phyloP scores from a whole-genome alignment of 1,284 basidiomycete species.

The Puccinia triticina region DNA sequence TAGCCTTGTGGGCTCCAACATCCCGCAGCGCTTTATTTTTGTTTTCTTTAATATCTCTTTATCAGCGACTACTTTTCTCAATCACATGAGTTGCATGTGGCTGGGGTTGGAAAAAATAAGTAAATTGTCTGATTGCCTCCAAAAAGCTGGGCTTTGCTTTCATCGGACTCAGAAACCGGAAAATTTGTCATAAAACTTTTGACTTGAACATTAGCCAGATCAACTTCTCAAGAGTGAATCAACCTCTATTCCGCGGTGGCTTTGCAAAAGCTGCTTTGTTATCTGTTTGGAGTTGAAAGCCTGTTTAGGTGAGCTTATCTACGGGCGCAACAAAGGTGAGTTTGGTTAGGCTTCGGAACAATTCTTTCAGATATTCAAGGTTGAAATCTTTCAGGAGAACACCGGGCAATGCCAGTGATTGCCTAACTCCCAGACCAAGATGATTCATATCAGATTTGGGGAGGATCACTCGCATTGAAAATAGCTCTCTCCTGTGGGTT shows the following conservation, averaged over 20 bases:
- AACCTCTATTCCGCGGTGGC: neutral
- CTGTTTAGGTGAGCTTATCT: slow-evolving; percentile 5
- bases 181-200: slow-evolving; percentile 7
- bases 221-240: neutral
- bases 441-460: slow-evolving; percentile 19
- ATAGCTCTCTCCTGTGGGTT: slow-evolving; percentile 21
- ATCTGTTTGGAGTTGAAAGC: neutral
- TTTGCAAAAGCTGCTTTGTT: neutral
- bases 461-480: slow-evolving; percentile 29
- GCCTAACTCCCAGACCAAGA: slow-evolving; percentile 17
- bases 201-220: neutral
- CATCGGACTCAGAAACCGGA: neutral
- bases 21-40: slow-evolving; percentile 6
- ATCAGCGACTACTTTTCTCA: neutral
- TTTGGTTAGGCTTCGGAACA: neutral
- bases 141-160: neutral
- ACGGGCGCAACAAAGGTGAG: slow-evolving; percentile 7
- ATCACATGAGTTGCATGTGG: neutral
- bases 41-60: slow-evolving; percentile 14
- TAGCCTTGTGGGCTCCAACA: too few species aligned
- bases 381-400: slow-evolving; percentile 32
- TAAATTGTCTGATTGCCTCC: neutral
- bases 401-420: slow-evolving; percentile 17
- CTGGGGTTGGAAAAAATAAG: neutral
- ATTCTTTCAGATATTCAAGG: slow-evolving; percentile 33